These are phyloP conservation scores for Saccharomyces hybrid DNA, from an alignment of 1,139 yeast genomes.

Conservation along the genomic window DNA sequence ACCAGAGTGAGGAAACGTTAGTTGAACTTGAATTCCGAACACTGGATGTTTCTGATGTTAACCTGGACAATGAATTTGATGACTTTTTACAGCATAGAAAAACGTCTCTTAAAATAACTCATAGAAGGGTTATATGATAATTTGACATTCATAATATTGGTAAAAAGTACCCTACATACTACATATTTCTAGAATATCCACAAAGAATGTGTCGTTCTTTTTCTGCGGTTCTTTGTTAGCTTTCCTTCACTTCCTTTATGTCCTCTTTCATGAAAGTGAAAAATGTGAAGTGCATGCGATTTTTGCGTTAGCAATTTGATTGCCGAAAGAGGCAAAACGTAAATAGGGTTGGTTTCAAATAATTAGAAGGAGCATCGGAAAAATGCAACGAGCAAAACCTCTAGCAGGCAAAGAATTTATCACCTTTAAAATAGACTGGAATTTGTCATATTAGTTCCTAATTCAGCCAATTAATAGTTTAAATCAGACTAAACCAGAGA, in stretches of 20 bases:
- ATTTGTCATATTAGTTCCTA: not conserved
- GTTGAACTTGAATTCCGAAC: not conserved
- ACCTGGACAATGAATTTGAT: slow-evolving; percentile 7
- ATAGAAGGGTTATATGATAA: slow-evolving; percentile 14
- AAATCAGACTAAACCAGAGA: not conserved
- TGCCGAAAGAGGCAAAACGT: not conserved
- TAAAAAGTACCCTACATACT: not conserved
- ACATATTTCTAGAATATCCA: not conserved
- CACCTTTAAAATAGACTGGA: slow-evolving; percentile 8
- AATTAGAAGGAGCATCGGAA: not conserved
- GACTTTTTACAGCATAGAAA: slow-evolving; percentile 14
- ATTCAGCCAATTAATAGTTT: not conserved
- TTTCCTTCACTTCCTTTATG: not conserved
- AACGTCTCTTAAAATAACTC: slow-evolving; percentile 11
- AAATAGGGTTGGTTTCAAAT: not conserved
- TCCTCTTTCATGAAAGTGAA: not conserved
- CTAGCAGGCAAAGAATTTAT: slow-evolving; percentile 2
- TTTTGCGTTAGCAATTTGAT: not conserved
- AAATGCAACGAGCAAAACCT: not conserved
- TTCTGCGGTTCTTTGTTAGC: not conserved
- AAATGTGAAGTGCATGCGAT: slow-evolving; percentile 4
- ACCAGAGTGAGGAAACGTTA: not conserved
- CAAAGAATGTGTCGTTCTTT: not conserved
- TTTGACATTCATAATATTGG: not conserved
- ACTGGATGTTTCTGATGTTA: not conserved